phyloP scores from a whole-genome alignment of 495 filamentous ascomycete species.

The Geoglossum glabrum region DNA sequence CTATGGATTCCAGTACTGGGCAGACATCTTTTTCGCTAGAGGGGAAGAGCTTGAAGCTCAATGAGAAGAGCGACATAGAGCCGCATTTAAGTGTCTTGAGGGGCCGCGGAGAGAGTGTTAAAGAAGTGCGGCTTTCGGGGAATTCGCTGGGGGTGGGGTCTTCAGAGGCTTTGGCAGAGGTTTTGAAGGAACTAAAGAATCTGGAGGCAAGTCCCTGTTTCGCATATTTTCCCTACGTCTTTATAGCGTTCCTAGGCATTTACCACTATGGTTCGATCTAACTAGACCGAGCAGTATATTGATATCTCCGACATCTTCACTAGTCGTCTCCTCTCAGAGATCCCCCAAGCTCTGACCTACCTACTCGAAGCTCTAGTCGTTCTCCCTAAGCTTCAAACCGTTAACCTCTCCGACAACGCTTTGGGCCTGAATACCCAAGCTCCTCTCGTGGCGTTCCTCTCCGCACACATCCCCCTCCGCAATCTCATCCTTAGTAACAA shows the following conservation, averaged over 20 bases:
- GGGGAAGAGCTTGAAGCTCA: too few relatives aligned
- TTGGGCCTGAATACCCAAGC: constrained; percentile 85
- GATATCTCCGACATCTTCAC: constrained; percentile 97
- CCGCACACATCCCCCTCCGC: constrained; percentile 64
- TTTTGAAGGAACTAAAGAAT: constrained; percentile 59
- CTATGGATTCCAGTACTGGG: too few relatives aligned
- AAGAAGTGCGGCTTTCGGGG: constrained; percentile 64
- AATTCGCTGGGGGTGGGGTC: constrained; percentile 86
- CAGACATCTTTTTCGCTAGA: too few relatives aligned
- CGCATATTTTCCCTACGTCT: too few relatives aligned
- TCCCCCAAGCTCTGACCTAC: constrained; percentile 68
- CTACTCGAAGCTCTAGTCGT: constrained; percentile 73
- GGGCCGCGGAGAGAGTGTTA: too few relatives aligned
- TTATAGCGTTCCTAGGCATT: not conserved
- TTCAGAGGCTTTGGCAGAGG: constrained; percentile 58
- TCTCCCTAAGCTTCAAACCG: constrained; percentile 62
- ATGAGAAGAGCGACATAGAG: too few relatives aligned
- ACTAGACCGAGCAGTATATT: constrained; percentile 33
- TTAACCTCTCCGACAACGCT: constrained; percentile 94
- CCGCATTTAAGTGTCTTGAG: too few relatives aligned
- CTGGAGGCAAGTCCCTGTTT: constrained; percentile 34
- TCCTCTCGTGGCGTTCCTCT: constrained; percentile 68
- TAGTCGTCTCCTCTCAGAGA: constrained; percentile 77
- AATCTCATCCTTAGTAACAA: constrained; percentile 96
- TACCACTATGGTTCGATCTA: not conserved